Evolutionary conservation across 495 filamentous ascomycete genomes (phyloP), one percentile per base, ranked within the genome.

Genomic region (Cercophora newfieldiana): DNA sequence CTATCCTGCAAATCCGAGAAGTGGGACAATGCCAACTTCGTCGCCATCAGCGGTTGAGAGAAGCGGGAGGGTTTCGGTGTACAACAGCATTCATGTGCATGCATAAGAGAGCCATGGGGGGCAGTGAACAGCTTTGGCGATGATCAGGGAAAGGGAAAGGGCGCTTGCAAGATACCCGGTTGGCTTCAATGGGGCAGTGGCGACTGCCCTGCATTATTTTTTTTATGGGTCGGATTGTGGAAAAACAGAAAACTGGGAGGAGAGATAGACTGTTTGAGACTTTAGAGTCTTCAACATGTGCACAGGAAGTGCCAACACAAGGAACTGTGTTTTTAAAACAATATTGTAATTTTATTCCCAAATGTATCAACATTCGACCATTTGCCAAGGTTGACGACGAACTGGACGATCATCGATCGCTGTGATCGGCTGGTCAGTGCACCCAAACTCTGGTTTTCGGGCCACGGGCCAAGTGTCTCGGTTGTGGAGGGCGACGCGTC

Each of bases 11-110:
- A 63, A 21, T 47, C 72, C 7, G 69, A 61, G 48, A 59, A 61
- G 29, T 77, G 69, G 37, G 72, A 75, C 59, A 63, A 71, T 28
- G 22, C 64, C 18, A 71, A 69, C 53, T 71, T 77, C 50, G 64
- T 70, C 33, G 61, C 47, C 4, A 67, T 8, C 48, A 3, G 64
- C 12, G 19, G 21, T 29, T 44, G 58, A 44, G 58, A 48, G 10
- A 21, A 49, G 5, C 37, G 10, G 10, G 37, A 16, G 37, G 18
- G 37, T 14, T 44, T 22, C 50, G 16, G n/a, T 53, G 50, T 53
- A 53, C 12, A 44, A 44, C 37, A 44, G 37, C 37, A n/a, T 44
- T 44, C 37, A 14, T 8, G 37, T 44, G 37, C 37, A 44, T 44
- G 6, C n/a, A 22, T n/a, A n/a, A n/a, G n/a, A n/a, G n/a, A n/a